phyloP scores from a whole-genome alignment of 371 early-diverging fungal genomes.

The Homolaphlyctis polyrhiza region DNA sequence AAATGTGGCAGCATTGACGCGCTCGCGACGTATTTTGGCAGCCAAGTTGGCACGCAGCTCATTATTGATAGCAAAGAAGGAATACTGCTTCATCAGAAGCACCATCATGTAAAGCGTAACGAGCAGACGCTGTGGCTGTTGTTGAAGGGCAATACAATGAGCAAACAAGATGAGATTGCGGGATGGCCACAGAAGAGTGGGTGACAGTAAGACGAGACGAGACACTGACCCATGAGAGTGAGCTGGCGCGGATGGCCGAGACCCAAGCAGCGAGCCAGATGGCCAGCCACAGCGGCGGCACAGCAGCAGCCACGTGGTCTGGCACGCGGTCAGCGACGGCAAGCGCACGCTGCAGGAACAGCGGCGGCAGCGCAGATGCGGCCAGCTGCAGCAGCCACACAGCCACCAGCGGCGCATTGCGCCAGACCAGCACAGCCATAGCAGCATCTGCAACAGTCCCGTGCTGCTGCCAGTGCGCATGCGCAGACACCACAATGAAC shows the following conservation, averaged over 20 bases:
- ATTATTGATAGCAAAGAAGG: neutral
- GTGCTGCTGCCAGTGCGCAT: neutral
- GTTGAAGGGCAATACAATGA: constrained; percentile 2
- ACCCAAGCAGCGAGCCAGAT: neutral
- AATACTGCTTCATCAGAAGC: constrained; percentile 7
- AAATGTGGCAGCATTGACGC: neutral
- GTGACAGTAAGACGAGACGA: neutral
- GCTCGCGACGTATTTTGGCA: neutral
- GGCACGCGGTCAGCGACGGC: neutral
- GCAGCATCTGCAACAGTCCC: constrained; percentile 2
- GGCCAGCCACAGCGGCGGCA: neutral
- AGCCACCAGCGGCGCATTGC: neutral
- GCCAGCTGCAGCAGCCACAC: neutral
- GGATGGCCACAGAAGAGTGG: neutral
- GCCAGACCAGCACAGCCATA: neutral
- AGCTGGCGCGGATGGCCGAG: neutral
- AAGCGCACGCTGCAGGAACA: neutral
- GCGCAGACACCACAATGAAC: neutral
- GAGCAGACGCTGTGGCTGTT: neutral
- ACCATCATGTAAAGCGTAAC: neutral
- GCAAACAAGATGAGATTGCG: neutral
- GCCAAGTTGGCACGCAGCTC: too few species aligned
- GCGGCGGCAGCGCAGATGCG: neutral
- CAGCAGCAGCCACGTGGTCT: neutral
- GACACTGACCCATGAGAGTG: neutral